A percentile compares a stretch with the other conserved stretches of the same genome.
phyloP scores from a whole-genome alignment of 2,329 filamentous ascomycete genomes.

The Davidsoniella eucalypti region DNA sequence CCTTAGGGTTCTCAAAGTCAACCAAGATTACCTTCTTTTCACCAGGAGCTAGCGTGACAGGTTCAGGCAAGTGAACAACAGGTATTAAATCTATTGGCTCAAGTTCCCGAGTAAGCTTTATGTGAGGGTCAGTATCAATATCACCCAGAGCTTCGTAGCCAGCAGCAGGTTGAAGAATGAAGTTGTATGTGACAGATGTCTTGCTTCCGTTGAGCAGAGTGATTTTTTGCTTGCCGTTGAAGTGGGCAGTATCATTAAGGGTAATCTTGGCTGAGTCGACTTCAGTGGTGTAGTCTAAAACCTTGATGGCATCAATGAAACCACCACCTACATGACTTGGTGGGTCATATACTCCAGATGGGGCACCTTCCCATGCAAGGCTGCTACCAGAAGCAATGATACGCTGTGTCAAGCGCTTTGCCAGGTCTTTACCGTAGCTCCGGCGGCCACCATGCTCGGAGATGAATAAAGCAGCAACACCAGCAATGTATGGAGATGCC shows the following conservation, averaged over 20 bases:
- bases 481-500: constrained; percentile 37
- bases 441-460: constrained; percentile 25
- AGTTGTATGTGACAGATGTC: constrained; percentile 24
- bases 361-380: constrained; percentile 9
- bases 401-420: neutral
- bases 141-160: constrained; percentile 23
- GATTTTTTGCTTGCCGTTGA: constrained; percentile 21
- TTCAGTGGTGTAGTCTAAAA: constrained; percentile 24
- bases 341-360: constrained; percentile 16
- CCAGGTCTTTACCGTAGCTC: constrained; percentile 4
- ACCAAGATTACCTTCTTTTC: constrained; percentile 14
- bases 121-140: neutral
- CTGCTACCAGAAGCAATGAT: constrained; percentile 6
- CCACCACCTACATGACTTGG: constrained; percentile 28
- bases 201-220: constrained; percentile 28
- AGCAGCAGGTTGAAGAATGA: constrained; percentile 25
- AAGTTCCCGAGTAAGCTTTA: neutral
- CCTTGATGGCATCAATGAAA: constrained; percentile 29
- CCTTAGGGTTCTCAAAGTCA: constrained; percentile 15
- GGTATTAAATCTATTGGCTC: constrained; percentile 2
- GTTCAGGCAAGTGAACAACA: constrained; percentile 13
- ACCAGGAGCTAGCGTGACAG: constrained; percentile 17
- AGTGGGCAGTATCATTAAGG: constrained; percentile 32
- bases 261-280: constrained; percentile 28
- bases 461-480: constrained; percentile 30